A percentile compares a stretch with the other conserved stretches of the same genome.
Evolutionary conservation across 2,329 filamentous ascomycete species (phyloP).

Genomic region (Calonectria honghensis): DNA sequence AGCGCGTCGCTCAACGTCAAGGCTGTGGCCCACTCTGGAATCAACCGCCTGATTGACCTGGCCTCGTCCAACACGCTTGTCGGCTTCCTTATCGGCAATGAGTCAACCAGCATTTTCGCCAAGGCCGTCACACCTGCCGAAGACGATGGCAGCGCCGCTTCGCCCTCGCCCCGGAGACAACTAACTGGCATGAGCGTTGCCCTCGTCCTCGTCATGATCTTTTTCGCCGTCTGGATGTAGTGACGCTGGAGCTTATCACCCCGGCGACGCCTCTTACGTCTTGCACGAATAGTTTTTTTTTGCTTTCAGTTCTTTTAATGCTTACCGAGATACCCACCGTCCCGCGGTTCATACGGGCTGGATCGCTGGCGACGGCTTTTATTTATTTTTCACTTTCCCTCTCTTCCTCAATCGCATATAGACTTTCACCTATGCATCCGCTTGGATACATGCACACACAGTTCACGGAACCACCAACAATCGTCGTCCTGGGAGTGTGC

Average conservation of each 20-base stretch:
- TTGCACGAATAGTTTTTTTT: constrained; percentile 30
- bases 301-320: constrained; percentile 11
- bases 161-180: constrained; percentile 53
- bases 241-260: background rate
- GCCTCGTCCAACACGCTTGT: constrained; percentile 88
- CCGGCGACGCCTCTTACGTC: constrained; percentile 6
- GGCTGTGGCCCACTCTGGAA: constrained; percentile 85
- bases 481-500: constrained; percentile 1
- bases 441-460: constrained; percentile 17
- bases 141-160: constrained; percentile 78
- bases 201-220: constrained; percentile 56
- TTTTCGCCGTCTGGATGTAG: constrained; percentile 55
- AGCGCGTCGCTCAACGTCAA: constrained; percentile 83
- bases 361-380: constrained; percentile 42
- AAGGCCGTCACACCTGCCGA: constrained; percentile 81
- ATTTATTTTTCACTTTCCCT: constrained; percentile 16
- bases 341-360: constrained; percentile 53
- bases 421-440: constrained; percentile 27
- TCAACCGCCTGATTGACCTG: constrained; percentile 90
- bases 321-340: constrained; percentile 53
- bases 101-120: constrained; percentile 88
- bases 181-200: constrained; percentile 55
- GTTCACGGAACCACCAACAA: constrained; percentile 4
- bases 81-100: constrained; percentile 92
- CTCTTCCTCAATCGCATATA: constrained; percentile 24